These are phyloP conservation scores for Pythium rhizo-oryzae DNA, from an alignment of 352 stramenopile genomes.

Conservation along the genomic window DNA sequence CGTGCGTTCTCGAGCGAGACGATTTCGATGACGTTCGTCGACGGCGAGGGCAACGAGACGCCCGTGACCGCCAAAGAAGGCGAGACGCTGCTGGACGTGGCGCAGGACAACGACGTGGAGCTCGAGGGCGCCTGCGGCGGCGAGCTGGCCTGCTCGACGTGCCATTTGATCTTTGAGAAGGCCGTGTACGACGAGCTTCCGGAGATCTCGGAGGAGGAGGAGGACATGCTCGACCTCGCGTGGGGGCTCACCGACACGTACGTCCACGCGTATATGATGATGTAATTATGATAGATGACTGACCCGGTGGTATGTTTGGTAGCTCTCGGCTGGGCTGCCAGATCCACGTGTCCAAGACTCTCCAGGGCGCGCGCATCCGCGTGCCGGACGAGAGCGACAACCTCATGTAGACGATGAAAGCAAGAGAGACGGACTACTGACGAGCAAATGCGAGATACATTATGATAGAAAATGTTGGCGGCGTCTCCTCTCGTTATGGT, in stretches of 20 bases:
- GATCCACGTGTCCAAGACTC: constrained; percentile 86
- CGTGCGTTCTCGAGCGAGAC: constrained; percentile 47
- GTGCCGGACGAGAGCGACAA: constrained; percentile 90
- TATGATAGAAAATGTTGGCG: background rate
- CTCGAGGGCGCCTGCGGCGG: constrained; percentile 93
- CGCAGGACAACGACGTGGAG: constrained; percentile 94
- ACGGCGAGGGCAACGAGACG: constrained; percentile 72
- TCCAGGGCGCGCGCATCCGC: constrained; percentile 86
- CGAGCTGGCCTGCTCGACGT: constrained; percentile 94
- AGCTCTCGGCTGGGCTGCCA: constrained; percentile 89
- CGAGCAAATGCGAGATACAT: constrained; percentile 1
- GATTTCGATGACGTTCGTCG: constrained; percentile 85
- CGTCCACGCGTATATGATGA: constrained; percentile 18
- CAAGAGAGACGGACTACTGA: background rate
- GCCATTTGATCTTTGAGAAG: constrained; percentile 92
- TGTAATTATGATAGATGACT: background rate
- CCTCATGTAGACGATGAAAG: constrained; percentile 69
- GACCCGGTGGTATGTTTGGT: background rate
- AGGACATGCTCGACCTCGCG: constrained; percentile 96
- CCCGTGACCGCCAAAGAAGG: constrained; percentile 71
- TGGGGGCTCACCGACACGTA: constrained; percentile 94
- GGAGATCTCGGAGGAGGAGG: constrained; percentile 91
- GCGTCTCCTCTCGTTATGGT: background rate
- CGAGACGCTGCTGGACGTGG: constrained; percentile 88
- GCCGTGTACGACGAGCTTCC: constrained; percentile 89